These are phyloP conservation scores for Jackrogersella multiformis DNA, from an alignment of 495 filamentous ascomycete genomes.

Conservation along the genomic window DNA sequence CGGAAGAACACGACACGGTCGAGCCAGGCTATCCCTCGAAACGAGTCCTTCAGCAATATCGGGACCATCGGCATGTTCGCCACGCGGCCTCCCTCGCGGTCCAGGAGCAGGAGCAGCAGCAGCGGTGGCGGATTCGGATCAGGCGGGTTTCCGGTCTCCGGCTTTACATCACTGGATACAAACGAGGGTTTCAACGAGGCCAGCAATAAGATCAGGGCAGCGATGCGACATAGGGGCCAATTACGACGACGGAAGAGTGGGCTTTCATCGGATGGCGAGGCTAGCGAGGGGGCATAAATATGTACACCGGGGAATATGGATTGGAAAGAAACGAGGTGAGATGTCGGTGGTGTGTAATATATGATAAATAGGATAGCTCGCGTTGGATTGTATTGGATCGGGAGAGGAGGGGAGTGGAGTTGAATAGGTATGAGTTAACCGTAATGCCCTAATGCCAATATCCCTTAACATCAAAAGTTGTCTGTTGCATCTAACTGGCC, in stretches of 20 bases:
- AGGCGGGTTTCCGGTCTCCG: slow-evolving; percentile 71
- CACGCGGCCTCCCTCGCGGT: slow-evolving; percentile 78
- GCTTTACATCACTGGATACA: slow-evolving; percentile 75
- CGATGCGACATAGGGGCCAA: slow-evolving; percentile 85
- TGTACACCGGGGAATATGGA: not conserved
- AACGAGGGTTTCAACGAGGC: slow-evolving; percentile 83
- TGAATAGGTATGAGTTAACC: slow-evolving; percentile 1
- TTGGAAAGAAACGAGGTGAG: not conserved
- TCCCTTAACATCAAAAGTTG: too few relatives aligned
- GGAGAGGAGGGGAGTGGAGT: not conserved
- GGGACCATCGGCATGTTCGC: slow-evolving; percentile 88
- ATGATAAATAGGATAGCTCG: slow-evolving; percentile 5
- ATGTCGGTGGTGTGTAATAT: not conserved
- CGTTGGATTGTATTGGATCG: not conserved
- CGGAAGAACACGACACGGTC: slow-evolving; percentile 56
- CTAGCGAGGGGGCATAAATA: slow-evolving; percentile 42
- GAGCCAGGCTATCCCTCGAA: slow-evolving; percentile 72
- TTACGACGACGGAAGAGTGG: slow-evolving; percentile 73
- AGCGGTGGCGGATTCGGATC: slow-evolving; percentile 66
- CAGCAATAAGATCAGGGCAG: slow-evolving; percentile 82
- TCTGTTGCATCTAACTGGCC: too few relatives aligned
- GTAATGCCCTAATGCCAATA: slow-evolving; percentile 6
- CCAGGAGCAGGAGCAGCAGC: slow-evolving; percentile 75
- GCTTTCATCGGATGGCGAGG: slow-evolving; percentile 37
- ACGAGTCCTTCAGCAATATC: slow-evolving; percentile 92